phyloP scores from a whole-genome alignment of 2,329 filamentous ascomycete species.

The Teratosphaeria nubilosa region DNA sequence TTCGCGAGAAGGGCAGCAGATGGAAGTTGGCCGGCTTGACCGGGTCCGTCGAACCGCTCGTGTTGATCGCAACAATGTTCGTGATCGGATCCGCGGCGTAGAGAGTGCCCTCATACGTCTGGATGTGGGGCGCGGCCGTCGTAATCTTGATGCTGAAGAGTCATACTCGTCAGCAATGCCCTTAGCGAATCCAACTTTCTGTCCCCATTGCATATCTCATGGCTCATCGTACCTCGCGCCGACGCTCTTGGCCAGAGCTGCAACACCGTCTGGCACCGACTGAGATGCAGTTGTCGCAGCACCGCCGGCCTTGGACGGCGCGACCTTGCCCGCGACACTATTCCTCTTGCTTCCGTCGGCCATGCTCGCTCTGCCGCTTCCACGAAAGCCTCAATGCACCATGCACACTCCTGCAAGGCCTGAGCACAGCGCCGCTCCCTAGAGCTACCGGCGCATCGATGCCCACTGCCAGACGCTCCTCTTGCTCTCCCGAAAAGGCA shows the following conservation, averaged over 20 bases:
- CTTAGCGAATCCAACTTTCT: neutral
- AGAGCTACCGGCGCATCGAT: constrained; percentile 5
- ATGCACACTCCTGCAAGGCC: neutral
- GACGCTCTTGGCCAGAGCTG: constrained; percentile 48
- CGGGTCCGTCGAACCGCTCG: constrained; percentile 33
- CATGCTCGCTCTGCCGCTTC: constrained; percentile 28
- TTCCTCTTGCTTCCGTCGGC: constrained; percentile 47
- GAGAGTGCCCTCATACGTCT: constrained; percentile 50
- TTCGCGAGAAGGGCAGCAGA: constrained; percentile 50
- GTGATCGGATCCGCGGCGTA: constrained; percentile 53
- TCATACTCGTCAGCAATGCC: neutral
- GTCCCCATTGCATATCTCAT: neutral
- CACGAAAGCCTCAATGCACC: neutral
- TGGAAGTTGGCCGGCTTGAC: constrained; percentile 46
- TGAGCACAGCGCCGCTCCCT: neutral
- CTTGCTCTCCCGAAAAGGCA: neutral
- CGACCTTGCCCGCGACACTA: constrained; percentile 43
- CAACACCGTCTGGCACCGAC: constrained; percentile 37
- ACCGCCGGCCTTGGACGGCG: constrained; percentile 36
- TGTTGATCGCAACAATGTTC: constrained; percentile 53
- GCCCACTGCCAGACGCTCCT: neutral
- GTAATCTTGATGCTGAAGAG: constrained; percentile 46
- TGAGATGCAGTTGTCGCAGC: constrained; percentile 16
- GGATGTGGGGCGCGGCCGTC: constrained; percentile 40
- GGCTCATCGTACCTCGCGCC: constrained; percentile 46